Evolutionary conservation across 2,329 filamentous ascomycete genomes (phyloP), one percentile per base, ranked within the genome.

Genomic region (Colletotrichum karsti): DNA sequence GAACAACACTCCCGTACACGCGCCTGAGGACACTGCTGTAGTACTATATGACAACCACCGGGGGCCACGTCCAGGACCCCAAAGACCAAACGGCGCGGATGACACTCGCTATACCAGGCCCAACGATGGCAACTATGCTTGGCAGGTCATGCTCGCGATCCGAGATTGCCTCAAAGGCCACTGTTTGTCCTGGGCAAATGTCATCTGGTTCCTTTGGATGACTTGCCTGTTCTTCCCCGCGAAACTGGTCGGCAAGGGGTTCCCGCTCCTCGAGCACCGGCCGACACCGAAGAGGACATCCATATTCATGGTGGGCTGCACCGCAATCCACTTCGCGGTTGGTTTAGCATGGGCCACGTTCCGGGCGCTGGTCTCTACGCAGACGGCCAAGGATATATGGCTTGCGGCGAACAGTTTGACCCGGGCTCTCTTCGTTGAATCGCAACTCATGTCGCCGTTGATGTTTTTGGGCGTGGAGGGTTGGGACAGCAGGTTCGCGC

Each of bases 341-440:
- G n/a, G n/a, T n/a, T n/a, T n/a, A n/a, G n/a, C n/a, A n/a, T n/a
- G n/a, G n/a, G n/a, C n/a, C n/a, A n/a, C n/a, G n/a, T n/a, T n/a
- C n/a, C n/a, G n/a, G n/a, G n/a, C n/a, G n/a, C n/a, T n/a, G n/a
- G n/a, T 35, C 8, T 35, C 10, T 35, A 12, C 7, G 15, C 8
- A 35, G n/a, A 35, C 15, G 33, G 10, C 33, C 12, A 35, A 35
- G 26, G 22, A 3, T 37, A 9, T 24, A 13, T 12, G 15, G 56
- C 35, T 9, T 60, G 22, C 13, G 41, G 64, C 59, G 48, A 67
- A 67, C 59, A 42, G 53, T 30, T 18, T 35, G 18, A 51, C 64
- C 30, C 26, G 64, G 50, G 64, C 59, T 18, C 63, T 63, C n/a
- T 67, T 51, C 22, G 15, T 67, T 35, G 59, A 67, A 26, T 30